These are phyloP conservation scores for Oryza longistaminata DNA, from an alignment of 176 grass and related monocot genomes.

Conservation along the genomic window DNA sequence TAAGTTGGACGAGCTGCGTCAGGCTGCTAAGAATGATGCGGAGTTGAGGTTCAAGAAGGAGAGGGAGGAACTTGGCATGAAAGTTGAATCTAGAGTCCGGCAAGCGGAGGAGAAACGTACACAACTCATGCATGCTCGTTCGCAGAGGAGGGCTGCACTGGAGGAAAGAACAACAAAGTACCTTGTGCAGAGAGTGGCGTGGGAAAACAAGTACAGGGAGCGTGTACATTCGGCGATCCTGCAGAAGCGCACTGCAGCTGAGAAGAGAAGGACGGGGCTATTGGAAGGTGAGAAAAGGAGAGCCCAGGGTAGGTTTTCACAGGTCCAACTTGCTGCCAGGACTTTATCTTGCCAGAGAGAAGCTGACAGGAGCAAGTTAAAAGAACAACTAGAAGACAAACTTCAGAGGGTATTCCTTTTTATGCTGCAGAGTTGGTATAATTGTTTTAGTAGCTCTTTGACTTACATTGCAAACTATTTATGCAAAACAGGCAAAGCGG, in stretches of 20 bases:
- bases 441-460: slow-evolving; percentile 12
- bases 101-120: slow-evolving; percentile 75
- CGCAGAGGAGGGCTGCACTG: slow-evolving; percentile 64
- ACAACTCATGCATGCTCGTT: slow-evolving; percentile 62
- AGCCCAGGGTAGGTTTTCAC: slow-evolving; percentile 61
- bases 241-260: slow-evolving; percentile 78
- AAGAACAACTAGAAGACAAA: slow-evolving; percentile 71
- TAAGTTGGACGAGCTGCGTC: slow-evolving; percentile 64
- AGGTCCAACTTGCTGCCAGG: slow-evolving; percentile 58
- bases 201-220: slow-evolving; percentile 81
- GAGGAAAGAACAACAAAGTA: slow-evolving; percentile 73
- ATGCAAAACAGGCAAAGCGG: slow-evolving; percentile 55
- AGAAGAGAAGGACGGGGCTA: slow-evolving; percentile 60
- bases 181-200: slow-evolving; percentile 50
- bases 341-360: slow-evolving; percentile 60
- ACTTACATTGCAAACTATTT: slow-evolving; percentile 18
- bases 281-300: slow-evolving; percentile 73
- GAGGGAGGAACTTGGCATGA: slow-evolving; percentile 67
- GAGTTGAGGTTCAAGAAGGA: slow-evolving; percentile 73
- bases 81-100: slow-evolving; percentile 58
- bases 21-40: slow-evolving; percentile 73
- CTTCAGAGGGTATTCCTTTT: slow-evolving; percentile 69
- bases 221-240: slow-evolving; percentile 68
- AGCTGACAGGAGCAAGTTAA: slow-evolving; percentile 65
- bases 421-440: slow-evolving; percentile 4